These are phyloP conservation scores for Coleophoma cylindrospora DNA, from an alignment of 2,329 filamentous ascomycete species.

Conservation along the genomic window DNA sequence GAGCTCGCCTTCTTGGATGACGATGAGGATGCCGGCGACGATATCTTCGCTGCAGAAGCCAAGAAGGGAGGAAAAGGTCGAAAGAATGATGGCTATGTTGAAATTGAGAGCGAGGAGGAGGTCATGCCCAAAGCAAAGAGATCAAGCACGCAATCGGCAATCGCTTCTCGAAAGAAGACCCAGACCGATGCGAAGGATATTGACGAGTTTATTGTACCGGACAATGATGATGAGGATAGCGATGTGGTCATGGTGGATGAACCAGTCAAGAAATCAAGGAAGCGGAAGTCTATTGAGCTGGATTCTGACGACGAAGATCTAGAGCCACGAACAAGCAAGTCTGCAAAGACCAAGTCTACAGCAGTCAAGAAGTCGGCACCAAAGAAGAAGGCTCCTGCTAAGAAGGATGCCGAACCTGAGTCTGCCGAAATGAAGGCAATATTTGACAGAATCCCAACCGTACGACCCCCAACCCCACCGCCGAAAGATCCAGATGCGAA, in stretches of 20 bases:
- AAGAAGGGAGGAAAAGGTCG: constrained; percentile 56
- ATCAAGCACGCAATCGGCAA: constrained; percentile 26
- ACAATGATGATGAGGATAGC: constrained; percentile 26
- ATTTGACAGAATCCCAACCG: constrained; percentile 78
- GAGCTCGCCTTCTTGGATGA: constrained; percentile 59
- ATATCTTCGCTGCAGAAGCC: constrained; percentile 74
- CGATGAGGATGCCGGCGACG: constrained; percentile 67
- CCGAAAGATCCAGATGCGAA: constrained; percentile 65
- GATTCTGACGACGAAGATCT: constrained; percentile 51
- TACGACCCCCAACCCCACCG: constrained; percentile 80
- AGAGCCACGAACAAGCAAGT: constrained; percentile 51
- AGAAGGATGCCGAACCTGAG: constrained; percentile 63
- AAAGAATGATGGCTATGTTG: constrained; percentile 70
- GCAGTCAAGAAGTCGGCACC: constrained; percentile 26
- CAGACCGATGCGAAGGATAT: constrained; percentile 35
- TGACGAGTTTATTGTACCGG: constrained; percentile 1
- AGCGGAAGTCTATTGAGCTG: constrained; percentile 52
- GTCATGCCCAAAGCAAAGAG: constrained; percentile 54
- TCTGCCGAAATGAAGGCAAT: constrained; percentile 75
- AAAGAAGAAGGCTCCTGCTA: constrained; percentile 43
- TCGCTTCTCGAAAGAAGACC: constrained; percentile 32
- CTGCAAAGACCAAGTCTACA: constrained; percentile 23
- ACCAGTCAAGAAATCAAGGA: constrained; percentile 33
- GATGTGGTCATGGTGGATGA: constrained; percentile 28
- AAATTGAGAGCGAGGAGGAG: constrained; percentile 66